Base-by-base conservation (phyloP, 257 asterid species). In the Capsicum rhomboideum region DNA sequence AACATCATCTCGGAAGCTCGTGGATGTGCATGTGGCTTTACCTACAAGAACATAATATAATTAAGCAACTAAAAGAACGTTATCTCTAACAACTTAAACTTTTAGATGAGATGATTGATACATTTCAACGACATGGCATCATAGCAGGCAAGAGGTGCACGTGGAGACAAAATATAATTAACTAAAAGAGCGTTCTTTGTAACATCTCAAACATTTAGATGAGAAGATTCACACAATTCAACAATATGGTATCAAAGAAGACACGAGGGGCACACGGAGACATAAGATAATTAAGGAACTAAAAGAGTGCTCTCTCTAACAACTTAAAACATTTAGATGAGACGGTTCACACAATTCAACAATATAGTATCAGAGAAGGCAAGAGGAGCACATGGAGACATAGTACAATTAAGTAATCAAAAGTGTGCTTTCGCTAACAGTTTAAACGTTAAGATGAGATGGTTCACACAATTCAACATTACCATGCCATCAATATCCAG, bases 1-100 rank as follows among this genome's bases (percentile, higher is more conserved):
- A 90, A 90, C 80, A 90, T 85, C 91, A 94, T 86, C 93, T 94
- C 98, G 0, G 95, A 87, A 34, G 98, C 97, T 79, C 98, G 84
- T 28, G 95, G 94, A 81, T 92, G 93, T 9, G 91, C 81, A 79
- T 91, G 95, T 17, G 94, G 95, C 79, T 50, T 4, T 71, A 84
- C 83, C 78, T 82, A 68, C 20, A 5, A 21, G 10, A 16, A 26
- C 40, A 77, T 50, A 11, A 34, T 16, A n/a, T 11, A 55, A n/a
- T 64, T 5, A 54, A 55, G 29, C n/a, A 31, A 17, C 10, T 79
- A 29, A 55, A 34, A 1, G 2, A 66, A 29, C 20, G 1, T 8
- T 14, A 6, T 29, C 0, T 14, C 12, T 28, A 23, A 61, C 18
- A 10, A 0, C 3, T 61, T n/a, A 21, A 21, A 2, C 34, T 59